Percentiles rank a stretch among this genome's conserved stretches.
These are phyloP conservation scores for Blastocystis sp. DNA, from an alignment of 352 stramenopile genomes.

Conservation along the genomic window DNA sequence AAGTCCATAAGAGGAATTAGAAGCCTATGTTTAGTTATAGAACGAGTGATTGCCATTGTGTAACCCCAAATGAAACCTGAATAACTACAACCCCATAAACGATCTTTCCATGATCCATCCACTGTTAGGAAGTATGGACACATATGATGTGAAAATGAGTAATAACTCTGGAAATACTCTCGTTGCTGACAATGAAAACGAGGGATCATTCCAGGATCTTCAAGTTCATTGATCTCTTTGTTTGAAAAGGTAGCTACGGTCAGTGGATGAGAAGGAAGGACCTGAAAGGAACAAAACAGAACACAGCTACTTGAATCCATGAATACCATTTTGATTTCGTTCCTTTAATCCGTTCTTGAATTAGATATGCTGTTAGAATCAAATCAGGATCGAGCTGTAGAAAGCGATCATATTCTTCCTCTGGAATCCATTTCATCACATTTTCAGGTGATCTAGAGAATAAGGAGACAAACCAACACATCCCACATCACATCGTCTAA, in stretches of 20 bases:
- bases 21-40: neutral
- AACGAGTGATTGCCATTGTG: constrained; percentile 1
- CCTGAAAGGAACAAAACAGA: neutral
- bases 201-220: neutral
- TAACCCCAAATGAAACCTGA: neutral
- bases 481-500: constrained; percentile 34
- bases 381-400: neutral
- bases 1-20: constrained; percentile 35
- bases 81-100: neutral
- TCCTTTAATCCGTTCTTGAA: constrained; percentile 20
- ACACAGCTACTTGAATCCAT: neutral
- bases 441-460: constrained; percentile 11
- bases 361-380: neutral
- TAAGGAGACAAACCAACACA: neutral
- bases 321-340: neutral
- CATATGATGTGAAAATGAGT: neutral
- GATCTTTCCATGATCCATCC: neutral
- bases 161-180: constrained; percentile 12
- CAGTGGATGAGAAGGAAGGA: neutral
- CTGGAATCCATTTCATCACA: neutral
- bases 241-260: neutral
- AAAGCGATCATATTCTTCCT: neutral
- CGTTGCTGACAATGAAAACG: neutral
- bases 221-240: neutral
- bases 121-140: neutral